A percentile compares a stretch with the other conserved stretches of the same genome.
These are phyloP conservation scores for Exophiala bonariae DNA, from an alignment of 2,329 filamentous ascomycete species.

Conservation along the genomic window DNA sequence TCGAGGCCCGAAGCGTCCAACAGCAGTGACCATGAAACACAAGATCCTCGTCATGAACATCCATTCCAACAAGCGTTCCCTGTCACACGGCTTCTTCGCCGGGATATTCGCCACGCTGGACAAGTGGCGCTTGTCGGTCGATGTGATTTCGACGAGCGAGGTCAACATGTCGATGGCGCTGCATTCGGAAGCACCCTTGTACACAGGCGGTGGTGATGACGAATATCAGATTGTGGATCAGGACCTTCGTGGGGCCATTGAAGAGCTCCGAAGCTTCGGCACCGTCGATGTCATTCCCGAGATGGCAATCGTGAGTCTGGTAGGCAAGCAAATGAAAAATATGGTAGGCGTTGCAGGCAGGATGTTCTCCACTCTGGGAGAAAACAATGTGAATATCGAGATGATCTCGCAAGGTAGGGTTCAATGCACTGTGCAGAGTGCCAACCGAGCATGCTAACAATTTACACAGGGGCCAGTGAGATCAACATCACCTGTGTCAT, in stretches of 20 bases:
- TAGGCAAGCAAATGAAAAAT: constrained; percentile 95
- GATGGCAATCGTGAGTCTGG: constrained; percentile 94
- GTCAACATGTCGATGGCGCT: constrained; percentile 98
- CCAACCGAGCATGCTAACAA: constrained; percentile 10
- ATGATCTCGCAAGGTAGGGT: constrained; percentile 95
- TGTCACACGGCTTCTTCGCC: constrained; percentile 94
- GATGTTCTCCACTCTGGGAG: constrained; percentile 93
- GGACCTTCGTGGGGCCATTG: constrained; percentile 64
- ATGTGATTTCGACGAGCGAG: constrained; percentile 93
- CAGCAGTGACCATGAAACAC: constrained; percentile 95
- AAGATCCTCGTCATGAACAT: constrained; percentile 97
- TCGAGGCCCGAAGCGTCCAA: constrained; percentile 69
- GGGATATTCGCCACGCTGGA: constrained; percentile 91
- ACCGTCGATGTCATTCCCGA: constrained; percentile 85
- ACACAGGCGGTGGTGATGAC: constrained; percentile 47
- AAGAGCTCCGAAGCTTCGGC: constrained; percentile 76
- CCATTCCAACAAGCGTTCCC: constrained; percentile 93
- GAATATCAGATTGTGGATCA: constrained; percentile 58
- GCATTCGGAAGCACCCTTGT: constrained; percentile 69
- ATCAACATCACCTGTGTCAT: constrained; percentile 99
- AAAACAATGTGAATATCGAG: constrained; percentile 94
- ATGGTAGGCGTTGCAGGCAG: constrained; percentile 90
- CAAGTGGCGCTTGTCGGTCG: constrained; percentile 82
- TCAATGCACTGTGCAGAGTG: constrained; percentile 2
- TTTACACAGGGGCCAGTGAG: constrained; percentile 77